A percentile compares a stretch with the other conserved stretches of the same genome.
Evolutionary conservation across 2,329 filamentous ascomycete species (phyloP).

Genomic region (Aspergillus ruber): DNA sequence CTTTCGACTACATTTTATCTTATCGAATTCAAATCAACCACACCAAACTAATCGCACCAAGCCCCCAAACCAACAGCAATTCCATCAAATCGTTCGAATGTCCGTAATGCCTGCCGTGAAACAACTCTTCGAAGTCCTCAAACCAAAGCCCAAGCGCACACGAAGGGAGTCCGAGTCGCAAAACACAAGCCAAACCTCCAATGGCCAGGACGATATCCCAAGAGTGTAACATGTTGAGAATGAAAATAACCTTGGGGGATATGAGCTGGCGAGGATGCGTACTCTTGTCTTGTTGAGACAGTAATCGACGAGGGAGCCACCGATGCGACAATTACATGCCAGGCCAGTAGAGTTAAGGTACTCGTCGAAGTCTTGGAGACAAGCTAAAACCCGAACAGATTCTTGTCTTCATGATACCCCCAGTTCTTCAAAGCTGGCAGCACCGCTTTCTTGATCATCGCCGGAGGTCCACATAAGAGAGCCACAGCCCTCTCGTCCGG

Average conservation of each 20-base stretch:
- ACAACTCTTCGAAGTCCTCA: neutral
- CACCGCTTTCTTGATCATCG: conserved; percentile 48
- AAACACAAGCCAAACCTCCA: neutral
- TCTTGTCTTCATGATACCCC: conserved; percentile 42
- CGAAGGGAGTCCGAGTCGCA: neutral
- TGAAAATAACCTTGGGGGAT: neutral
- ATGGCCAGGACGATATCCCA: neutral
- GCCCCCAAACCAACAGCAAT: no score
- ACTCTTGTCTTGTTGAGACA: neutral
- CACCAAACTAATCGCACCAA: no score
- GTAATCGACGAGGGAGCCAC: no score
- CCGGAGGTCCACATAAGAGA: conserved; percentile 46
- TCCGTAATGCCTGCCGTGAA: neutral
- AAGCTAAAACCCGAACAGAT: conserved; percentile 35
- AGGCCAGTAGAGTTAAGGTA: no score
- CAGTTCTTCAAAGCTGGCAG: conserved; percentile 43
- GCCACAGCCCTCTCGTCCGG: conserved; percentile 38
- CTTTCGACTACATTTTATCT: no score
- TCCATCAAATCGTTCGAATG: neutral
- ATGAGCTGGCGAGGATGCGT: neutral
- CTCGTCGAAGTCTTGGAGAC: no score
- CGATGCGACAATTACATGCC: neutral
- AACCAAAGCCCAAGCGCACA: neutral
- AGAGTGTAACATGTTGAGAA: neutral
- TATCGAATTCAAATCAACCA: no score